These are phyloP conservation scores for Pseudogymnoascus sp. DNA, from an alignment of 2,329 filamentous ascomycete species.

Conservation along the genomic window DNA sequence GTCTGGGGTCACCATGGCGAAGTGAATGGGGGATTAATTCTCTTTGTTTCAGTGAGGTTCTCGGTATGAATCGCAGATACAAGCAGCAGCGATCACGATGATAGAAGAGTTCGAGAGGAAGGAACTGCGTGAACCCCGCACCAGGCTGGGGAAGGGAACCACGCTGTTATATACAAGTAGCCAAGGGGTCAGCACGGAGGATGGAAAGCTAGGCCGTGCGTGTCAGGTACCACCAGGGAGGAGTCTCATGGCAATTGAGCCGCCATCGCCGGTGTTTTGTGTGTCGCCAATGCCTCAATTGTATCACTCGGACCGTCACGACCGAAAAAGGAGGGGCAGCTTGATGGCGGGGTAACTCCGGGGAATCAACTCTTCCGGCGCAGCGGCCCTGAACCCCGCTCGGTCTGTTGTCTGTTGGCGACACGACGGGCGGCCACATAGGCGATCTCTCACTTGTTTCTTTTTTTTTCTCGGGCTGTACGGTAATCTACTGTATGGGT, in stretches of 20 bases:
- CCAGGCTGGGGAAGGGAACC: not conserved
- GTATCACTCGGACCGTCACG: conserved; percentile 43
- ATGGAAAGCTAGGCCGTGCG: not conserved
- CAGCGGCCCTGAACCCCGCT: not conserved
- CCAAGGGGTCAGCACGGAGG: not conserved
- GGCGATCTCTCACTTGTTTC: not conserved
- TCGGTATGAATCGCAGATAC: not conserved
- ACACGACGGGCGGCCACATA: not conserved
- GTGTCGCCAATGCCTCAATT: conserved; percentile 28
- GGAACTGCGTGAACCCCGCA: not conserved
- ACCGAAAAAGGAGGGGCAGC: conserved; percentile 34
- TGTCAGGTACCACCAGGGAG: not conserved
- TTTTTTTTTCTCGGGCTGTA: not conserved
- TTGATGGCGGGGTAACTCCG: not conserved
- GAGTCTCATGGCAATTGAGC: not conserved
- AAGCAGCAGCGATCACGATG: not conserved
- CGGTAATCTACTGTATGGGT: not conserved
- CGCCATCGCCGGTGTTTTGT: not conserved
- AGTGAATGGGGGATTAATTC: not conserved
- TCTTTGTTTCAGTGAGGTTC: not conserved
- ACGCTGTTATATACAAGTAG: not conserved
- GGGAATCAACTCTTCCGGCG: not conserved
- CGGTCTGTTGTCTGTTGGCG: no score
- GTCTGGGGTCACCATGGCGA: conserved; percentile 5
- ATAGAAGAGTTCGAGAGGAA: not conserved